phyloP scores from a whole-genome alignment of 495 filamentous ascomycete species.

The Penicillium bovifimosum region DNA sequence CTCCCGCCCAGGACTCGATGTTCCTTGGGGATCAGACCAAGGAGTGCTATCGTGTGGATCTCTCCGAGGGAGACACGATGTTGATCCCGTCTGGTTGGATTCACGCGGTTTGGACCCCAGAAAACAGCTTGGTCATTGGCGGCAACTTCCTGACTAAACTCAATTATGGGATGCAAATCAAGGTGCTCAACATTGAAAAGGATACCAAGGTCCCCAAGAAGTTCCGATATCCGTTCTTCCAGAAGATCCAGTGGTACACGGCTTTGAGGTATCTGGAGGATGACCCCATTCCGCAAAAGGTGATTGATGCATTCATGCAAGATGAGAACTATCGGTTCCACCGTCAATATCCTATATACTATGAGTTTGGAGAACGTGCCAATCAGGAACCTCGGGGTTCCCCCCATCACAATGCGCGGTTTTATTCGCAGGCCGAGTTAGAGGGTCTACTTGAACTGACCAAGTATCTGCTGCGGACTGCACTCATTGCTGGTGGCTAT shows the following conservation, averaged over 20 bases:
- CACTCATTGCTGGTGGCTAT: conserved; percentile 59
- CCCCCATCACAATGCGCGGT: conserved; percentile 53
- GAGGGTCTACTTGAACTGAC: conserved; percentile 60
- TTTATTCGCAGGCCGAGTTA: conserved; percentile 64
- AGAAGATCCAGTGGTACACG: conserved; percentile 70
- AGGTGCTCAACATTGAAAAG: conserved; percentile 66
- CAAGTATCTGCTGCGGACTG: conserved; percentile 62
- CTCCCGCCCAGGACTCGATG: conserved; percentile 64
- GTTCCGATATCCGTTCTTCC: conserved; percentile 68
- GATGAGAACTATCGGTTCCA: conserved; percentile 50
- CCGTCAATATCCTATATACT: conserved; percentile 50
- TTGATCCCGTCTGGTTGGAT: conserved; percentile 78
- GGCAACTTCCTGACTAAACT: conserved; percentile 70
- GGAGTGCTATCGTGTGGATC: conserved; percentile 68
- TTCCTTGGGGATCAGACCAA: conserved; percentile 64
- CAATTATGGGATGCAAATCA: conserved; percentile 68
- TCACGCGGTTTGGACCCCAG: conserved; percentile 74
- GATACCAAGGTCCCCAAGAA: conserved; percentile 64
- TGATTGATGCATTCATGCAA: conserved; percentile 51
- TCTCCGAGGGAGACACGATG: conserved; percentile 71
- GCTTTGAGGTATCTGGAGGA: conserved; percentile 60
- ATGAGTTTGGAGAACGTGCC: conserved; percentile 52
- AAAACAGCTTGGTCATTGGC: conserved; percentile 70
- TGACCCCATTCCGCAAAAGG: conserved; percentile 57
- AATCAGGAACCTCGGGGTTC: conserved; percentile 42